Evolutionary conservation across 352 stramenopile genomes (phyloP), one percentile per base, ranked within the genome.

Genomic region (Phytopythium chamaehyphon): DNA sequence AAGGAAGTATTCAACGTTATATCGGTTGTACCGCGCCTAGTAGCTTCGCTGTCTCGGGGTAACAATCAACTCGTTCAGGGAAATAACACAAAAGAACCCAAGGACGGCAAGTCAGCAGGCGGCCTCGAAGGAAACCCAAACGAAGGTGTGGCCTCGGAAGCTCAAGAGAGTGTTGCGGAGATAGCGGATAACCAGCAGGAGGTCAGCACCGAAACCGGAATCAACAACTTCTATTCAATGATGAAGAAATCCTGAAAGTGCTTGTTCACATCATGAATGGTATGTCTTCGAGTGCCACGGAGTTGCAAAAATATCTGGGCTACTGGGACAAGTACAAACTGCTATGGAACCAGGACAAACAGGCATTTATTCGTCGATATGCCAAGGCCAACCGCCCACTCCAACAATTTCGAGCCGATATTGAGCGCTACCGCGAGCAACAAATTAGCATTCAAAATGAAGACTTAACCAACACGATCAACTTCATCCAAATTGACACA

Each of bases 1-100:
- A 98, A 98, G 62, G 87, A 98, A 55, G 84, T 98, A n/a, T 97
- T 98, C 60, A 94, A 85, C 31, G 84, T 93, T 18, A 93, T 98
- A 47, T 94, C 76, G 10, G 88, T 97, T 10, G 88, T 98, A 5
- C 90, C 91, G 7, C 76, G 93, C 1, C 69, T 98, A 11, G 77
- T 83, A 2, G 64, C 66, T 8, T 78, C 82, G 18, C 66, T 88
- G 12, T 64, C 57, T 56, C 28, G 43, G 16, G 31, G 11, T 2
- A 64, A 31, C 49, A 73, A 69, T 40, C 69, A 71, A 62, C 36
- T 23, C 0, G 22, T 33, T 39, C 23, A 40, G 14, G 59, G 37
- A 6, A 38, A 53, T 54, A 19, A 26, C 16, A 39, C n/a, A 16
- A 47, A 36, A 24, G 48, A 54, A 0, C 18, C 38, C 16, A 35